These are phyloP conservation scores for Suillus clintonianus DNA, from an alignment of 768 basidiomycete species.

Conservation along the genomic window DNA sequence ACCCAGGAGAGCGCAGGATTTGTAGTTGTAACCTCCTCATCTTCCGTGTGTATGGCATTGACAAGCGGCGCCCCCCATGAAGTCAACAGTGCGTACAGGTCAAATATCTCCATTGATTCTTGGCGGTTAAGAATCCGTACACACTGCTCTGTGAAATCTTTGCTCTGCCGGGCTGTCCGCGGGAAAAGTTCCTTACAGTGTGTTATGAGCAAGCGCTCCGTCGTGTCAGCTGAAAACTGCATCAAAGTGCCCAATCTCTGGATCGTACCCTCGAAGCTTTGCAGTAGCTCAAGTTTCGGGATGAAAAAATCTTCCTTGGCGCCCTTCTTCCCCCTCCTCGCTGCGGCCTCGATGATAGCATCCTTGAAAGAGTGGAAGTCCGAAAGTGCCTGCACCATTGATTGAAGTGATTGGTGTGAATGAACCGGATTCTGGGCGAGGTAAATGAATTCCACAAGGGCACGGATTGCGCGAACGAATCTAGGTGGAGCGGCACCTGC, in stretches of 20 bases:
- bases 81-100: slow-evolving; percentile 6
- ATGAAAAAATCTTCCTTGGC: slow-evolving; percentile 29
- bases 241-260: slow-evolving; percentile 27
- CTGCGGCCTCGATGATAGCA: background rate
- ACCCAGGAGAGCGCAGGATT: background rate
- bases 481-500: slow-evolving; percentile 30
- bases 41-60: background rate
- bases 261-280: slow-evolving; percentile 23
- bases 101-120: slow-evolving; percentile 31
- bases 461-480: slow-evolving; percentile 34
- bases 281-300: slow-evolving; percentile 42
- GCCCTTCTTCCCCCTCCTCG: slow-evolving; percentile 12
- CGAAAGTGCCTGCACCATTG: background rate
- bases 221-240: slow-evolving; percentile 37
- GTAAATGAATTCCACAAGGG: slow-evolving; percentile 39
- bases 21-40: background rate
- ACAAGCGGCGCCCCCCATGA: background rate
- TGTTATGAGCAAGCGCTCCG: slow-evolving; percentile 34
- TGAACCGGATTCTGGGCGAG: slow-evolving; percentile 32
- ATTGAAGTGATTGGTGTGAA: slow-evolving; percentile 1
- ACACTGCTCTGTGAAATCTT: slow-evolving; percentile 35
- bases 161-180: slow-evolving; percentile 25
- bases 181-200: slow-evolving; percentile 31
- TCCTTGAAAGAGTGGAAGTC: slow-evolving; percentile 1
- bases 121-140: slow-evolving; percentile 29